Base-by-base conservation (phyloP, 1,139 yeast genomes). In the Debaryomyces psychrophilus region DNA sequence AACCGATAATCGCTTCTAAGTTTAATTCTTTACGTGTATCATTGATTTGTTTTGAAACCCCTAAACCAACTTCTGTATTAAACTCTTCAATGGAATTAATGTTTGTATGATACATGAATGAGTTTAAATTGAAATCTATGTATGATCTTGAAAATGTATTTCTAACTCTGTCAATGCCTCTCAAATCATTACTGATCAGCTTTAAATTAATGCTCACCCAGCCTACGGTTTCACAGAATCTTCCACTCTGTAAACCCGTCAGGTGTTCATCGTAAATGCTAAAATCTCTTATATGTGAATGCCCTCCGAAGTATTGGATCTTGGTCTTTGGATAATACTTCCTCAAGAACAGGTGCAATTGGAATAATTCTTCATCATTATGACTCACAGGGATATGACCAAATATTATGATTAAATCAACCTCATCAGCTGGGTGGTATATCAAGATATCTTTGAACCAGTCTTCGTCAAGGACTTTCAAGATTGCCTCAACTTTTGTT, bases 301-400 rank as follows among this genome's bases (percentile, higher is more conserved):
- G 99, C 0, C 98, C 99, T 1, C 98, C 98, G 63, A 93, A 85
- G 60, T 87, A 87, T 59, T 90, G 96, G 43, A 93, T 87, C 1
- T 84, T 74, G 0, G 79, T 76, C 23, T 73, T 59, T 2, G 95
- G 92, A 58, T 79, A 85, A 31, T 64, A 71, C 18, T 62, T 50
- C 45, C 98, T 76, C 36, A 93, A 66, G 8, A 65, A 68, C 0
- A 60, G 36, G 56, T 87, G 90, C 31, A 87, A 64, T 2, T 63
- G 55, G 43, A 71, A 69, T 55, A 85, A 68, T 56, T 88, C 96
- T 2, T 69, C 62, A 81, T 85, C 79, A 15, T 59, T 53, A 50
- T 71, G 81, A 23, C 73, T 69, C 1, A 90, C 82, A 0, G 98
- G 97, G 12, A 89, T 71, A 68, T 93, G 99, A 0, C 96, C 95